Percentiles rank a stretch among this genome's conserved stretches.
phyloP scores from a whole-genome alignment of 2,329 filamentous ascomycete species.

The Beauveria sp. region DNA sequence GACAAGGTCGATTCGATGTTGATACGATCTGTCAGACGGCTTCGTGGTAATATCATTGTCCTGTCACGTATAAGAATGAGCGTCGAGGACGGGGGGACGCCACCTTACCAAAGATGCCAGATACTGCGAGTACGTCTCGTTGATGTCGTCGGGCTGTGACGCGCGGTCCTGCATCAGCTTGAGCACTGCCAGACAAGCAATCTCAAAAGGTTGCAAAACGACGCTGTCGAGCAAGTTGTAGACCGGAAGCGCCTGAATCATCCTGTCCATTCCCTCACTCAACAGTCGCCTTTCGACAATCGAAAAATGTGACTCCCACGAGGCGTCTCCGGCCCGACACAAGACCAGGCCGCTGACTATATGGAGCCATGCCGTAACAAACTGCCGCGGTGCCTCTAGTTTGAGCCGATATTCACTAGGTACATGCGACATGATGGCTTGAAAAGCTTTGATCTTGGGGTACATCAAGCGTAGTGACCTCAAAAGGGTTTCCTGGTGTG shows the following conservation, averaged over 20 bases:
- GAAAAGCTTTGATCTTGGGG: constrained; percentile 21
- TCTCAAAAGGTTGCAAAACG: constrained; percentile 33
- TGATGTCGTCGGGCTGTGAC: constrained; percentile 29
- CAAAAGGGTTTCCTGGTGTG: not conserved
- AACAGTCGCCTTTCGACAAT: constrained; percentile 23
- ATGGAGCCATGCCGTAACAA: constrained; percentile 35
- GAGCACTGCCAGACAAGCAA: constrained; percentile 32
- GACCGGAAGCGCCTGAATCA: constrained; percentile 26
- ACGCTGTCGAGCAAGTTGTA: constrained; percentile 27
- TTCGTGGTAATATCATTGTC: constrained; percentile 33
- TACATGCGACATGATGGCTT: constrained; percentile 22
- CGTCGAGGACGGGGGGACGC: not conserved
- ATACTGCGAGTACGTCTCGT: constrained; percentile 34
- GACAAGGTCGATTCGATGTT: constrained; percentile 32
- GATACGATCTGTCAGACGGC: constrained; percentile 32
- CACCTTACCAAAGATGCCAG: constrained; percentile 31
- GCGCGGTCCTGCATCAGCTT: constrained; percentile 32
- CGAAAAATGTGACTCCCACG: constrained; percentile 23
- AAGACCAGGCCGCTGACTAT: constrained; percentile 30
- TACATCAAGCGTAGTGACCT: not conserved
- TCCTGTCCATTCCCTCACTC: constrained; percentile 27
- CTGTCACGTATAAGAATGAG: constrained; percentile 19
- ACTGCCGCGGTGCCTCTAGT: constrained; percentile 26
- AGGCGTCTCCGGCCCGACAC: constrained; percentile 14
- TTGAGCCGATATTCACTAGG: constrained; percentile 20